Evolutionary conservation across 1,139 yeast species (phyloP).

Genomic region (Hemisphaericaspora xylofermentans): DNA sequence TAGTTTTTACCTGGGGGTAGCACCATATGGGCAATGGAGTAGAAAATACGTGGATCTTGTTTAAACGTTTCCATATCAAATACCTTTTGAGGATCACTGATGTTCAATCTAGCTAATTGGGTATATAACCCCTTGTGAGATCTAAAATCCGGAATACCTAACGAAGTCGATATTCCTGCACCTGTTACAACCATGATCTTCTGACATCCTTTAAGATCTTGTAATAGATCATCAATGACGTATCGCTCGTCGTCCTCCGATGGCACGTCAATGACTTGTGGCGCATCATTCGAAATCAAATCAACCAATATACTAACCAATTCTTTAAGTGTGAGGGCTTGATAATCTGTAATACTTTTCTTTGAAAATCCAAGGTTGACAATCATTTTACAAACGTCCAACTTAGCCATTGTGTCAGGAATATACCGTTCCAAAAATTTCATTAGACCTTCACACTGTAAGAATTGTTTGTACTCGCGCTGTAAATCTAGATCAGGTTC

Average conservation of each 20-base stretch:
- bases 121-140: conserved; percentile 84
- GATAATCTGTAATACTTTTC: conserved; percentile 10
- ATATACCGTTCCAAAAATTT: conserved; percentile 53
- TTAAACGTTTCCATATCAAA: conserved; percentile 73
- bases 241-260: conserved; percentile 3
- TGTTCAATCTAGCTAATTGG: conserved; percentile 62
- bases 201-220: conserved; percentile 22
- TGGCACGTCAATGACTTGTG: neutral
- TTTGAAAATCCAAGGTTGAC: conserved; percentile 42
- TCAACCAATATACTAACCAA: conserved; percentile 18
- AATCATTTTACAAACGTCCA: conserved; percentile 46
- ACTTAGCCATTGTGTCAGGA: conserved; percentile 51
- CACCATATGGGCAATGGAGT: conserved; percentile 81
- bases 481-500: conserved; percentile 9
- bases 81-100: conserved; percentile 89
- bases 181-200: conserved; percentile 77
- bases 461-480: conserved; percentile 34
- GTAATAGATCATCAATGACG: conserved; percentile 6
- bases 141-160: conserved; percentile 92
- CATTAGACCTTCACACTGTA: conserved; percentile 58
- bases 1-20: conserved; percentile 72
- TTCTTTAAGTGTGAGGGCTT: conserved; percentile 12
- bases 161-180: conserved; percentile 88
- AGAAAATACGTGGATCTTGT: conserved; percentile 77
- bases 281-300: conserved; percentile 15